phyloP scores from a whole-genome alignment of 768 basidiomycete species.

The Russula griseocarnosa region DNA sequence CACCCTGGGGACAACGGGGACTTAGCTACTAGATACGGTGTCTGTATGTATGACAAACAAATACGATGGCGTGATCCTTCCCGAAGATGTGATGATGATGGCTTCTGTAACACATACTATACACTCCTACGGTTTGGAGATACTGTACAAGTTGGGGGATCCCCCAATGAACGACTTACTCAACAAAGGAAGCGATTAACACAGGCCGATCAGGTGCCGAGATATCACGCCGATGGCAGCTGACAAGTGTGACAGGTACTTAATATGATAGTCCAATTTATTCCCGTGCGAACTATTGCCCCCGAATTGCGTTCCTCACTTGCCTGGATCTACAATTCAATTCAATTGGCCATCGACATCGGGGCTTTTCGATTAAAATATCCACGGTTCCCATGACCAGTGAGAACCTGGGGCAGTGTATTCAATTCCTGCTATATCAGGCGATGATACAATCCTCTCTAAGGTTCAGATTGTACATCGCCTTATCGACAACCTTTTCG shows the following conservation, averaged over 20 bases:
- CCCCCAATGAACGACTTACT: neutral
- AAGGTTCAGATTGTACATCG: conserved; percentile 90
- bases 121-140: neutral
- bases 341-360: neutral
- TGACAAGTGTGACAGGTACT: conserved; percentile 22
- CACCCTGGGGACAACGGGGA: neutral
- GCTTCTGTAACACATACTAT: conserved; percentile 2
- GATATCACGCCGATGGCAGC: conserved; percentile 13
- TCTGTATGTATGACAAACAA: no score
- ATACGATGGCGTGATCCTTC: neutral
- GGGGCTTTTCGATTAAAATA: neutral
- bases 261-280: neutral
- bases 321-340: conserved; percentile 9
- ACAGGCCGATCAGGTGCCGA: conserved; percentile 11
- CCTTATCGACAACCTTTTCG: conserved; percentile 91
- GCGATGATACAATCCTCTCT: conserved; percentile 80
- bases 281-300: conserved; percentile 9
- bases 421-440: conserved; percentile 25
- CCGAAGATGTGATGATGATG: neutral
- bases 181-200: conserved; percentile 8
- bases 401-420: neutral
- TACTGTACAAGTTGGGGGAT: conserved; percentile 6
- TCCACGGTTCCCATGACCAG: neutral
- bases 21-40: neutral
- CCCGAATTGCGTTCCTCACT: neutral